Percentiles rank a stretch among this genome's conserved stretches.
phyloP scores from a whole-genome alignment of 768 basidiomycete species.

The Postia placenta region DNA sequence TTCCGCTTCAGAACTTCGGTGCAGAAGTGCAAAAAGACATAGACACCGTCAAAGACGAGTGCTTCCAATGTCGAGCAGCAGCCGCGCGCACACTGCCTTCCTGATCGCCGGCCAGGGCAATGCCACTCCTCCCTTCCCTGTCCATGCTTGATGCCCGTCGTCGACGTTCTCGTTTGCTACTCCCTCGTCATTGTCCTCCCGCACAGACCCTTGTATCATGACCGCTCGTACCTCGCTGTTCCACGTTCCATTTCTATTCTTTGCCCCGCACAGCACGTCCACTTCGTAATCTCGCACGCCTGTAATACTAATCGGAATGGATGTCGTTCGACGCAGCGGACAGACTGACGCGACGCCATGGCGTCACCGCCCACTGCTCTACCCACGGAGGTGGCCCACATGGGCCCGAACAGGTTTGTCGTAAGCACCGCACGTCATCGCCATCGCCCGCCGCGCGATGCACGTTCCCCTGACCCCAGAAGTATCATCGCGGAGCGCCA shows the following conservation, averaged over 20 bases:
- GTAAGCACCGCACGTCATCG: neutral
- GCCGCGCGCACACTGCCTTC: constrained; percentile 28
- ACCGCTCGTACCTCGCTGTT: constrained; percentile 1
- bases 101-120: constrained; percentile 10
- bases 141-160: no score
- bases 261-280: neutral
- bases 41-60: constrained; percentile 67
- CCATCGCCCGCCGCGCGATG: neutral
- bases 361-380: no score
- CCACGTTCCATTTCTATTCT: neutral
- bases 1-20: constrained; percentile 49
- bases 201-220: neutral
- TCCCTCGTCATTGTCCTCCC: neutral
- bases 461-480: neutral
- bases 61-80: constrained; percentile 64
- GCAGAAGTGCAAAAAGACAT: constrained; percentile 62
- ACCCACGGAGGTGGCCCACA: no score
- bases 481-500: neutral
- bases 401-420: neutral
- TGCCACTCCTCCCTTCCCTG: no score
- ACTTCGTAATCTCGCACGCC: constrained; percentile 1
- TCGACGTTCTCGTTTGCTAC: no score
- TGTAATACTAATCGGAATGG: constrained; percentile 2
- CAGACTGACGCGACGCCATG: neutral
- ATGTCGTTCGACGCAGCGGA: neutral